Evolutionary conservation across 345 rosid genomes (phyloP), one percentile per base, ranked within the genome.

Genomic region (Pistacia vera): DNA sequence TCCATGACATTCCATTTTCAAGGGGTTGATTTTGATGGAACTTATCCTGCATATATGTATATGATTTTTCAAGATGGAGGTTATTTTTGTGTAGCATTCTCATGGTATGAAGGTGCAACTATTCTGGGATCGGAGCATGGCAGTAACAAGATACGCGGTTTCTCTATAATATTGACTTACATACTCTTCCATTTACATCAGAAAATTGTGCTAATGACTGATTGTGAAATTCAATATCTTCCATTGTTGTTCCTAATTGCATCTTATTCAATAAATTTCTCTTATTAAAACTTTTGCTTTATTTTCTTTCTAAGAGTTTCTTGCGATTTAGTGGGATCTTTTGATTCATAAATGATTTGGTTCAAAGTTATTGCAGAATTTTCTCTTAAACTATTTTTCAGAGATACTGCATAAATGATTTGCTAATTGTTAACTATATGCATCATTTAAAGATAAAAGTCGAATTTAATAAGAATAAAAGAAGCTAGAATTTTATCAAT

Each of bases 1-100:
- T 49, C 70, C 1, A 74, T 79, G 74, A 74, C 78, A 9, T 74
- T 49, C 30, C 74, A 79, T 70, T 74, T 79, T 14, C 25, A n/a
- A 25, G 77, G 5, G 11, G 81, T 61, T 28, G 35, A 79, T 49
- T 66, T 48, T n/a, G 35, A 71, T 79, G 0, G 22, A 25, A 5
- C 22, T 22, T 22, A 22, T 22, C 74, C 78, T 11, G 22, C 12
- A 7, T 51, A 74, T 55, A 14, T 66, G 63, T 25, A 48, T 56
- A 25, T 61, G 10, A 44, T 58, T n/a, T 38, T 25, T 5, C 44
- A 11, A 4, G 36, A 20, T 5, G 0, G 3, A 66, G 69, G 41
- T 36, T 54, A 54, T 30, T 68, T 62, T n/a, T 41, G 77, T 14
- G 49, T 79, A 55, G 78, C 66, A 3, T 12, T 62, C 49, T 2